Base-by-base conservation (phyloP, 2,329 filamentous ascomycete species). In the Westerdykella aurantiaca region DNA sequence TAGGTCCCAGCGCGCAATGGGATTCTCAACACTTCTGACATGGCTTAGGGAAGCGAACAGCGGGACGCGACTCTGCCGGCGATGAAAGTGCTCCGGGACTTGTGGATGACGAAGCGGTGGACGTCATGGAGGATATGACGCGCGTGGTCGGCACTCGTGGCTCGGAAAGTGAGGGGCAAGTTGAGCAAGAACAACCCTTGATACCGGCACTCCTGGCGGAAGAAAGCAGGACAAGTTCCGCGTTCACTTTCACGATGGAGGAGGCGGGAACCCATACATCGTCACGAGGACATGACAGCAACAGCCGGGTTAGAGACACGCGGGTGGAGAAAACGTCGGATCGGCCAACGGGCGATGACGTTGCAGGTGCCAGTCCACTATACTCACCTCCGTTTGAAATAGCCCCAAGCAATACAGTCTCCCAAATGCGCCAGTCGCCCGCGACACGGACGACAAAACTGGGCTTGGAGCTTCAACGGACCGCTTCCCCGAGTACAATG, bases 31-130 rank as follows among this genome's bases (percentile, higher is more conserved):
- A 17, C 42, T 57, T 60, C 29, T 63, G 41, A 41, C 10, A 1
- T 0, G n/a, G 4, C 34, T 6, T 37, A 66, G 63, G 61, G 31
- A 66, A 66, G 49, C 60, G 51, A 34, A 29, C 39, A 23, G 39
- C 45, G 18, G 51, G 52, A 11, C 21, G 38, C 17, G 41, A 52
- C 13, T 21, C 43, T 3, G n/a, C 35, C 1, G 43, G 16, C 12
- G 42, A 42, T 4, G 39, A 33, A 29, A 38, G 5, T 35, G 14
- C 9, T 3, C 25, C 25, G 4, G 25, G 7, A 9, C 11, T 12
- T 29, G 7, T 9, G 25, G 25, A 29, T 29, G 25, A 29, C 9
- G 25, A 4, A 29, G 25, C 25, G 7, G 25, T 29, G 25, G 25
- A 29, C 11, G 25, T 3, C 9, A 12, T 29, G 25, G 25, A 29